Conservation (phyloP, 2,329 filamentous ascomycete species). For the Fusarium sterilihyphosum region DNA sequence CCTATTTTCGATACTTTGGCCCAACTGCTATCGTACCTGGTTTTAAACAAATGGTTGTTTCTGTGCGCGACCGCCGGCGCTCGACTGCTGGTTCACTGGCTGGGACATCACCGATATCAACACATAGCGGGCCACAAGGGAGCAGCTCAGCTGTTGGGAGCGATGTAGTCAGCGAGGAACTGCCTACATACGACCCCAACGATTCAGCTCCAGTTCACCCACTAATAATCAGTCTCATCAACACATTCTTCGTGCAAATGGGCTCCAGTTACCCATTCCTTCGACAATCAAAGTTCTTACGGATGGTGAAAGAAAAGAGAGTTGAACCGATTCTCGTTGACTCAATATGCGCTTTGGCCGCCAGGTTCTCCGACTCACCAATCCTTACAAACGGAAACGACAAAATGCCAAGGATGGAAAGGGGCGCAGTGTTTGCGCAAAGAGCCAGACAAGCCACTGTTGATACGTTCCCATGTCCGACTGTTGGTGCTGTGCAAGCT, state of each 20-base stretch:
- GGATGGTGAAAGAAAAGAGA: slow-evolving; percentile 81
- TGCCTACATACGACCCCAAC: slow-evolving; percentile 80
- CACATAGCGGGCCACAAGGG: slow-evolving; percentile 46
- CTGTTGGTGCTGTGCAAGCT: slow-evolving; percentile 84
- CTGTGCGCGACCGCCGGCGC: slow-evolving; percentile 72
- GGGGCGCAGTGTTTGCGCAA: slow-evolving; percentile 81
- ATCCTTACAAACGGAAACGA: slow-evolving; percentile 58
- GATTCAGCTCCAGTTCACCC: slow-evolving; percentile 77
- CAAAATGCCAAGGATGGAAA: slow-evolving; percentile 68
- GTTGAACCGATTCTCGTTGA: slow-evolving; percentile 88
- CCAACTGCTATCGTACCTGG: slow-evolving; percentile 91
- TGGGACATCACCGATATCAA: slow-evolving; percentile 59
- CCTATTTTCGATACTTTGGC: slow-evolving; percentile 91
- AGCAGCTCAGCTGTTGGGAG: slow-evolving; percentile 56
- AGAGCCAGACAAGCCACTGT: slow-evolving; percentile 84
- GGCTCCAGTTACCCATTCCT: slow-evolving; percentile 90
- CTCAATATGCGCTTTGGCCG: slow-evolving; percentile 83
- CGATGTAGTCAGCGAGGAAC: slow-evolving; percentile 59
- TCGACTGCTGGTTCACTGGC: slow-evolving; percentile 68
- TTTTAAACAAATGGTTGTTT: slow-evolving; percentile 91
- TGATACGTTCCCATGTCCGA: slow-evolving; percentile 84
- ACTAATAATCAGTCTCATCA: slow-evolving; percentile 79
- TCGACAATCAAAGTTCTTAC: slow-evolving; percentile 75
- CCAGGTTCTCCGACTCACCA: slow-evolving; percentile 77
- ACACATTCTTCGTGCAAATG: slow-evolving; percentile 83